Conservation (phyloP, 1,284 basidiomycete species). For the Pyrrhoderma lamaoense region DNA sequence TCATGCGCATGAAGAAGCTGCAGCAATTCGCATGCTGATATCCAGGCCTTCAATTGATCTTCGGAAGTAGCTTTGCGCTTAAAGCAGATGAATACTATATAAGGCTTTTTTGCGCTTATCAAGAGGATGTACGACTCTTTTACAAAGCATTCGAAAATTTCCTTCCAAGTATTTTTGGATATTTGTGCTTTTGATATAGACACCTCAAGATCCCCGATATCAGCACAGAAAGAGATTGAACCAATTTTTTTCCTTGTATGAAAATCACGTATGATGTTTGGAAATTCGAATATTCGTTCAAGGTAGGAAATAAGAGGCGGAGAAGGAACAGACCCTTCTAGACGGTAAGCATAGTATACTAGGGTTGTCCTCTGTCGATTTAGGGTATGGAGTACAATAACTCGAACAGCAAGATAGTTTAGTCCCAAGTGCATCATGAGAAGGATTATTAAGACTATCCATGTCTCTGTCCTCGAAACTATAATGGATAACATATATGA, state of each 20-base stretch:
- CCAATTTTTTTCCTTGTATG: background rate
- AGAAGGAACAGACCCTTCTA: slow-evolving; percentile 2
- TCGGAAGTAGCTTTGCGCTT: slow-evolving; percentile 38
- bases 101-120: slow-evolving; percentile 19
- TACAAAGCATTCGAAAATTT: slow-evolving; percentile 28
- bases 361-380: slow-evolving; percentile 52
- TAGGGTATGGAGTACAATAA: slow-evolving; percentile 46
- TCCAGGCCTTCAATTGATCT: slow-evolving; percentile 54
- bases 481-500: slow-evolving; percentile 50
- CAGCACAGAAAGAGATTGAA: slow-evolving; percentile 4
- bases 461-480: slow-evolving; percentile 41
- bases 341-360: slow-evolving; percentile 40
- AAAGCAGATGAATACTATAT: slow-evolving; percentile 35
- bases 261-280: slow-evolving; percentile 16
- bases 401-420: slow-evolving; percentile 54
- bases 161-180: slow-evolving; percentile 17
- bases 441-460: slow-evolving; percentile 42
- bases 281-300: slow-evolving; percentile 16
- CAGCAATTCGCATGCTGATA: slow-evolving; percentile 30
- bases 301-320: slow-evolving; percentile 17
- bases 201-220: slow-evolving; percentile 6
- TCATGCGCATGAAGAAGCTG: background rate
- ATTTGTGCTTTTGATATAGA: background rate
- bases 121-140: slow-evolving; percentile 42
- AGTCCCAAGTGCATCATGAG: slow-evolving; percentile 46